Evolutionary conservation across 306 rosid species (phyloP).

Genomic region (Sophora flavescens): DNA sequence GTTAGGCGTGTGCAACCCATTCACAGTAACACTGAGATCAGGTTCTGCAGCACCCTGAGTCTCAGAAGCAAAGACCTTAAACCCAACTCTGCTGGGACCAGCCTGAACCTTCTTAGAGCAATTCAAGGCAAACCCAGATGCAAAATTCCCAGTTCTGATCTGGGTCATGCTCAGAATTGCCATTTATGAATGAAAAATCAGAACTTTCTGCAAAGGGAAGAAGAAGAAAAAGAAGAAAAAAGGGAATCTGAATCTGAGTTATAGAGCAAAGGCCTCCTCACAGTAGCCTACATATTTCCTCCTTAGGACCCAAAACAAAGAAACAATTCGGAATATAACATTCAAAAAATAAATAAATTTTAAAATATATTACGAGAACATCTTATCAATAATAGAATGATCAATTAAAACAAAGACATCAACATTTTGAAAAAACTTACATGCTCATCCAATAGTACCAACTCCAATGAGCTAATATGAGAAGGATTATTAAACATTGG

Average conservation of each 20-base stretch:
- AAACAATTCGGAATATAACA: too few relatives aligned
- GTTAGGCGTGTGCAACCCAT: slow-evolving; percentile 87
- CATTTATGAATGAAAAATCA: slow-evolving; percentile 54
- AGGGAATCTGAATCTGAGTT: slow-evolving; percentile 71
- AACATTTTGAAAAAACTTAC: too few relatives aligned
- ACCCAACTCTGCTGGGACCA: slow-evolving; percentile 64
- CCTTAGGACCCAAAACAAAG: too few relatives aligned
- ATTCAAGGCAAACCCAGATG: slow-evolving; percentile 59
- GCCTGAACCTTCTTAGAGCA: slow-evolving; percentile 41
- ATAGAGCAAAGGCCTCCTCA: too few relatives aligned
- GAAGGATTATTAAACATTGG: too few relatives aligned
- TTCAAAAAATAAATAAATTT: too few relatives aligned
- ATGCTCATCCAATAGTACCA: too few relatives aligned
- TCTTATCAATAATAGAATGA: too few relatives aligned
- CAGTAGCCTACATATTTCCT: too few relatives aligned
- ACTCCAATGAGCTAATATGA: too few relatives aligned
- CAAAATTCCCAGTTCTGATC: slow-evolving; percentile 59
- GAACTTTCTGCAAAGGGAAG: slow-evolving; percentile 38
- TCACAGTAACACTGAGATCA: slow-evolving; percentile 89
- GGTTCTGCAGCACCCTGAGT: slow-evolving; percentile 62
- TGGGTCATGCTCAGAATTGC: slow-evolving; percentile 72
- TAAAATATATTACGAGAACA: too few relatives aligned
- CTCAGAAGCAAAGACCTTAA: slow-evolving; percentile 74
- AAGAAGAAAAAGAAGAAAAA: slow-evolving; percentile 1
- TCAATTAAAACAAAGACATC: too few relatives aligned